These are phyloP conservation scores for Calocybe gangraenosa DNA, from an alignment of 768 basidiomycete species.

Conservation along the genomic window DNA sequence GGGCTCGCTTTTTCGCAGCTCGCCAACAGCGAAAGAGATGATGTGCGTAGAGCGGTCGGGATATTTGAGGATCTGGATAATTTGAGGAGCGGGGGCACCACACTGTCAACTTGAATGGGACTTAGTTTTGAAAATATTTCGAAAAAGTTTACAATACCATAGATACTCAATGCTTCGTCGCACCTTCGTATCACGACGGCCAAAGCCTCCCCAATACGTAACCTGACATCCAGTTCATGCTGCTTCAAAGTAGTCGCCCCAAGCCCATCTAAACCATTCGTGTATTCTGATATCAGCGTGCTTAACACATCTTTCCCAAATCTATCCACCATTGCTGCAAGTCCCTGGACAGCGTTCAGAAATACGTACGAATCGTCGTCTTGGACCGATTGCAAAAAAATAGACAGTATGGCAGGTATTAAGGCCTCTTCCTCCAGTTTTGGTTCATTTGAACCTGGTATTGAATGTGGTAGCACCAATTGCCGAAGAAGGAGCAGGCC, in stretches of 20 bases:
- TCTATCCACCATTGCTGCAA: slow-evolving; percentile 79
- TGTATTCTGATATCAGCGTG: slow-evolving; percentile 65
- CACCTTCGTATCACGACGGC: slow-evolving; percentile 70
- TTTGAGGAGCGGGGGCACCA: slow-evolving; percentile 70
- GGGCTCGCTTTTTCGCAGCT: slow-evolving; percentile 65
- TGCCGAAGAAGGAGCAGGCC: slow-evolving; percentile 81
- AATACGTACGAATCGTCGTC: slow-evolving; percentile 97
- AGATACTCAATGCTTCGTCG: slow-evolving; percentile 61
- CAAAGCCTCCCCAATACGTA: slow-evolving; percentile 84
- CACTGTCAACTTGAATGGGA: slow-evolving; percentile 47
- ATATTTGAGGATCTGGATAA: slow-evolving; percentile 55
- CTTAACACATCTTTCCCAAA: slow-evolving; percentile 72
- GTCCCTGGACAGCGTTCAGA: slow-evolving; percentile 86
- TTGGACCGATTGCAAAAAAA: slow-evolving; percentile 80
- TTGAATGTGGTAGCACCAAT: slow-evolving; percentile 47
- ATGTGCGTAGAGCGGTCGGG: slow-evolving; percentile 71
- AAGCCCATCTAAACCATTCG: slow-evolving; percentile 46
- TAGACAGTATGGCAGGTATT: slow-evolving; percentile 77
- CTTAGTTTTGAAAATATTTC: not conserved
- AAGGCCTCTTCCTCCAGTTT: slow-evolving; percentile 52
- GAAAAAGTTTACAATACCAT: slow-evolving; percentile 47
- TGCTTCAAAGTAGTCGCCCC: slow-evolving; percentile 41
- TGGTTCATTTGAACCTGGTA: slow-evolving; percentile 15
- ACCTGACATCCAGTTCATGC: slow-evolving; percentile 68
- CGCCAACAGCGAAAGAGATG: slow-evolving; percentile 59